Evolutionary conservation across 345 rosid genomes (phyloP).

Genomic region (Citrus maxima): DNA sequence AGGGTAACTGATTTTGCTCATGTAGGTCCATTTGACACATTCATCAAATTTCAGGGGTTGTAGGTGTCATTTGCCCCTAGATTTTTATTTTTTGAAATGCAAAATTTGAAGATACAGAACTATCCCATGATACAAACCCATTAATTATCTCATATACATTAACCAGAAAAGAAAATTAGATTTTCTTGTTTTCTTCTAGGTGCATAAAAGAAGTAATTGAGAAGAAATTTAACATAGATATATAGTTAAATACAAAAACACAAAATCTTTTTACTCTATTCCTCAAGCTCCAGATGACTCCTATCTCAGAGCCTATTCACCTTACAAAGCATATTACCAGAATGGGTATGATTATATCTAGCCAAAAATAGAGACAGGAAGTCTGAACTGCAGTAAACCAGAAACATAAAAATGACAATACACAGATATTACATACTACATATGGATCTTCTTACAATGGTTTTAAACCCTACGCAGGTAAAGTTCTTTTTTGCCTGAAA

Average conservation of each 20-base stretch:
- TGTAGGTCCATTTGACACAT: neutral
- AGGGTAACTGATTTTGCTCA: neutral
- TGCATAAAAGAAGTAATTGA: neutral
- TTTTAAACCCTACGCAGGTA: neutral
- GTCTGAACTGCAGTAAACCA: neutral
- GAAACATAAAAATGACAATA: neutral
- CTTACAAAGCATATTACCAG: neutral
- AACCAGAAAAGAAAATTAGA: neutral
- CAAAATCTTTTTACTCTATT: neutral
- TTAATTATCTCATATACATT: neutral
- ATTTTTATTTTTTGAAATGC: neutral
- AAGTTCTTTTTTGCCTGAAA: neutral
- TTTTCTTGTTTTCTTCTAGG: neutral
- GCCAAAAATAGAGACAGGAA: neutral
- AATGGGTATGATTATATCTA: neutral
- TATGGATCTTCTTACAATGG: neutral
- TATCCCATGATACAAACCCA: neutral
- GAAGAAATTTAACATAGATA: neutral
- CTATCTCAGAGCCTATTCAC: neutral
- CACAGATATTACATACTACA: neutral
- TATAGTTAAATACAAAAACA: neutral
- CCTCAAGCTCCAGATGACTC: neutral
- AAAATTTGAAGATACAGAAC: neutral
- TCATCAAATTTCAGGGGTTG: neutral
- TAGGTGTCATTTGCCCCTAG: too few species aligned